Percentiles rank a stretch among this genome's conserved stretches.
Evolutionary conservation across 1,139 yeast species (phyloP).

Genomic region (Lodderomyces parapsilosis): DNA sequence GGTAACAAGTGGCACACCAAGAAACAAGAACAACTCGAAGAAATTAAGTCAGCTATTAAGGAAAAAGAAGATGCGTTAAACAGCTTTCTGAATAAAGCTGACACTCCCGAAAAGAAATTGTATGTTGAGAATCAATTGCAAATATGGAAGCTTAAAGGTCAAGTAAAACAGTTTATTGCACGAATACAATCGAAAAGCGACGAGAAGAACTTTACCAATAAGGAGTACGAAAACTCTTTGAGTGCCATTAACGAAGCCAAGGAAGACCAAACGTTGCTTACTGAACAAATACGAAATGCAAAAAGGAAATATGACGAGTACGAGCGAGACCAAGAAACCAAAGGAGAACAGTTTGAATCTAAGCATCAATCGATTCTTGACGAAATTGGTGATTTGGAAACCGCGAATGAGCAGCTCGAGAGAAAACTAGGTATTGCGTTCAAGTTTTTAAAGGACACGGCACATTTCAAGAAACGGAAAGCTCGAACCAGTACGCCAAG

Average conservation of each 20-base stretch:
- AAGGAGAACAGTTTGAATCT: conserved; percentile 20
- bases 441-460: conserved; percentile 38
- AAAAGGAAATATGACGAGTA: conserved; percentile 30
- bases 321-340: conserved; percentile 22
- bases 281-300: conserved; percentile 25
- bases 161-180: conserved; percentile 37
- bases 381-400: conserved; percentile 18
- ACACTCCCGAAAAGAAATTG: conserved; percentile 16
- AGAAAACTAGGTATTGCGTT: conserved; percentile 35
- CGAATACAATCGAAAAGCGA: conserved; percentile 35
- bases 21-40: conserved; percentile 32
- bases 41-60: conserved; percentile 19
- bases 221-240: conserved; percentile 62
- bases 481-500: conserved; percentile 42
- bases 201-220: conserved; percentile 66
- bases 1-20: conserved; percentile 40
- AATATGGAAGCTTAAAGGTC: conserved; percentile 40
- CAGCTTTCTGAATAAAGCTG: conserved; percentile 13
- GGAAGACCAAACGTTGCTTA: conserved; percentile 35
- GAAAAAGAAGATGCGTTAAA: conserved; percentile 19
- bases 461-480: conserved; percentile 45
- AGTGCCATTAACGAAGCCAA: conserved; percentile 54
- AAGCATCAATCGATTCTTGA: conserved; percentile 22
- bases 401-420: conserved; percentile 23
- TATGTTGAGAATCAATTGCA: conserved; percentile 30